Conservation (phyloP, 352 stramenopile genomes). For the Globisporangium nagaii region DNA sequence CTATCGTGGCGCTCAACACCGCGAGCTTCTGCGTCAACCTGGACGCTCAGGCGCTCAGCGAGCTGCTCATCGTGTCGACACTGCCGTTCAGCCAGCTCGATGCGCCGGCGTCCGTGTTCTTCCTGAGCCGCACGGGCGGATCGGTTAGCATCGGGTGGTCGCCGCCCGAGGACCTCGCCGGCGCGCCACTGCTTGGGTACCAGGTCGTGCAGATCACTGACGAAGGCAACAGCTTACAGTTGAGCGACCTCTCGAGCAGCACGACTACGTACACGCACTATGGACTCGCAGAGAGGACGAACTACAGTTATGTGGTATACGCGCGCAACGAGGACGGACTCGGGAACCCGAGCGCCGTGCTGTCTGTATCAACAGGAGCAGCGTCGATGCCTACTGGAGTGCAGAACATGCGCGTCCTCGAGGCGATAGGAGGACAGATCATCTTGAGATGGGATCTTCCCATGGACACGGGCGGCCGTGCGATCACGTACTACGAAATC, state of each 20-base stretch:
- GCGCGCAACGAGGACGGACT: slow-evolving; percentile 46
- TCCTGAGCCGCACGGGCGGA: slow-evolving; percentile 28
- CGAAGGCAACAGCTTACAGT: not conserved
- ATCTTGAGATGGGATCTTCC: slow-evolving; percentile 33
- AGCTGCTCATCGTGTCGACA: slow-evolving; percentile 26
- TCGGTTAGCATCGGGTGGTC: slow-evolving; percentile 40
- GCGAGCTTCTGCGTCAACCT: slow-evolving; percentile 44
- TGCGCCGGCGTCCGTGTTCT: slow-evolving; percentile 15
- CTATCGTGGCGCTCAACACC: slow-evolving; percentile 35
- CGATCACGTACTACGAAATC: slow-evolving; percentile 42
- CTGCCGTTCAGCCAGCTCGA: slow-evolving; percentile 24
- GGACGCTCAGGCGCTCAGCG: slow-evolving; percentile 14
- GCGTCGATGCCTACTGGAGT: slow-evolving; percentile 21
- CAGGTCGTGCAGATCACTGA: slow-evolving; percentile 17
- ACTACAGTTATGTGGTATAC: slow-evolving; percentile 38
- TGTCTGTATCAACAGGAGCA: slow-evolving; percentile 12
- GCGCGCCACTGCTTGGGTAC: slow-evolving; percentile 34
- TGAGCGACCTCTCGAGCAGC: not conserved
- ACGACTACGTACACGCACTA: slow-evolving; percentile 33
- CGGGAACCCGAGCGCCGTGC: slow-evolving; percentile 18
- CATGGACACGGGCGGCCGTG: slow-evolving; percentile 33
- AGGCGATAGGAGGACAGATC: slow-evolving; percentile 24
- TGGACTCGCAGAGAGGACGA: slow-evolving; percentile 28
- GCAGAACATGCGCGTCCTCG: slow-evolving; percentile 6
- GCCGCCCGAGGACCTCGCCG: slow-evolving; percentile 41